Base-by-base conservation (phyloP, 208 protist species). In the Acanthamoeba lenticulata region DNA sequence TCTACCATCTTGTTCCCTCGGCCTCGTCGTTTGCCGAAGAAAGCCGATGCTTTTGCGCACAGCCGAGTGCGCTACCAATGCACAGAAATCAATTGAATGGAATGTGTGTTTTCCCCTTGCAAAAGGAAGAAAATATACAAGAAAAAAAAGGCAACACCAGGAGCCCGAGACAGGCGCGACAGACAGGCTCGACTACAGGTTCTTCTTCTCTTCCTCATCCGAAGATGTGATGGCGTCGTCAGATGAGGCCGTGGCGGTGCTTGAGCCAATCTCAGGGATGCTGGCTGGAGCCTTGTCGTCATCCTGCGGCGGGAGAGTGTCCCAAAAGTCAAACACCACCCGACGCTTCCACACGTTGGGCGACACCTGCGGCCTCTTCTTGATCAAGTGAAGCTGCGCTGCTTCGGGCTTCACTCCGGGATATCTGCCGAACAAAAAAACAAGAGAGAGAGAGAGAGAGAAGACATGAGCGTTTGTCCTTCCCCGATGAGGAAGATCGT, bases 281-380 rank as follows among this genome's bases (percentile, higher is more conserved):
- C 24, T 62, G 17, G 29, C 55, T 17, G 55, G 55, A 27, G 21
- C 13, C 55, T 24, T 13, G 67, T 40, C 67, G 29, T 77, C 67
- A 0, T 77, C 67, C 67, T 77, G 67, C 29, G 67, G 67, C 67
- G n/a, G n/a, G n/a, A 77, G 24, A 17, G 67, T 77, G 67, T 77
- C 67, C 67, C 67, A 77, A 1, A 77, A 40, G 67, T 77, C 67
- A 32, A 77, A 77, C 67, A 77, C 67, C 15, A 77, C 67, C 15
- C 29, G 67, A n/a, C 67, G 67, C 67, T 77, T 77, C 67, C 67
- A 77, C 34, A 77, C 67, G 67, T 77, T 77, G 67, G 67, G 67
- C 67, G 67, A 77, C 36, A 77, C 67, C 67, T 77, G 67, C 32
- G 67, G 67, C 67, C 67, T 6, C 67, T 77, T 77, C 67, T 77